These are phyloP conservation scores for Pseudocercospora musae DNA, from an alignment of 2,329 filamentous ascomycete species.

Conservation along the genomic window DNA sequence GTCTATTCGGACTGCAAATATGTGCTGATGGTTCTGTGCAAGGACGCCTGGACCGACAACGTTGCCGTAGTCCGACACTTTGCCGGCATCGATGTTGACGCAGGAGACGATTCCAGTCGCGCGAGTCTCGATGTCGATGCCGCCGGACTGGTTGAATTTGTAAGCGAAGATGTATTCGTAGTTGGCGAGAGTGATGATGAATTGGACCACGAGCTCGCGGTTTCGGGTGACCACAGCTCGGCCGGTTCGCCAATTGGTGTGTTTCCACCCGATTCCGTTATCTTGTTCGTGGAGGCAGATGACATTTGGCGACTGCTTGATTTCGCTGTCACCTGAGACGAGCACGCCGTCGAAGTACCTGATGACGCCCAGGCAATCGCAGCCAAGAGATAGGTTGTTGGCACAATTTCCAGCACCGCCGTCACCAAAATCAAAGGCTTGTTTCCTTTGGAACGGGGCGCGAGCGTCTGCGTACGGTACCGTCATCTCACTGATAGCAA, in stretches of 20 bases:
- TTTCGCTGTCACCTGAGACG: conserved; percentile 37
- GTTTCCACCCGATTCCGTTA: conserved; percentile 66
- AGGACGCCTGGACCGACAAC: conserved; percentile 68
- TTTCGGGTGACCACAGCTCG: conserved; percentile 61
- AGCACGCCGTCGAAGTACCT: conserved; percentile 60
- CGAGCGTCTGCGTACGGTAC: conserved; percentile 63
- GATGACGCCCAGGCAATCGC: conserved; percentile 68
- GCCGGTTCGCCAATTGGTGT: conserved; percentile 67
- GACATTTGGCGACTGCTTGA: conserved; percentile 52
- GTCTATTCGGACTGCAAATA: conserved; percentile 58
- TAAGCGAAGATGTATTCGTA: conserved; percentile 73
- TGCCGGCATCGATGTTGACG: conserved; percentile 55
- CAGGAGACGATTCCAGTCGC: conserved; percentile 65
- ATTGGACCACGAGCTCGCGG: conserved; percentile 64
- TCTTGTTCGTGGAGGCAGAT: conserved; percentile 71
- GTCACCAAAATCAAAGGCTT: conserved; percentile 68
- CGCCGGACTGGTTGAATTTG: conserved; percentile 68
- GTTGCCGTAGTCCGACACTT: conserved; percentile 56
- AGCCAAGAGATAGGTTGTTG: conserved; percentile 67
- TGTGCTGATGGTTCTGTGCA: conserved; percentile 70
- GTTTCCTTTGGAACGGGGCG: conserved; percentile 66
- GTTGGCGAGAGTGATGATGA: conserved; percentile 67
- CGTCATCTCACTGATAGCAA: conserved; percentile 66
- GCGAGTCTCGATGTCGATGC: conserved; percentile 64
- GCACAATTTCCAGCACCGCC: conserved; percentile 64